Evolutionary conservation across 805 yeast genomes (phyloP).

Genomic region (Zygosaccharomyces rouxii): DNA sequence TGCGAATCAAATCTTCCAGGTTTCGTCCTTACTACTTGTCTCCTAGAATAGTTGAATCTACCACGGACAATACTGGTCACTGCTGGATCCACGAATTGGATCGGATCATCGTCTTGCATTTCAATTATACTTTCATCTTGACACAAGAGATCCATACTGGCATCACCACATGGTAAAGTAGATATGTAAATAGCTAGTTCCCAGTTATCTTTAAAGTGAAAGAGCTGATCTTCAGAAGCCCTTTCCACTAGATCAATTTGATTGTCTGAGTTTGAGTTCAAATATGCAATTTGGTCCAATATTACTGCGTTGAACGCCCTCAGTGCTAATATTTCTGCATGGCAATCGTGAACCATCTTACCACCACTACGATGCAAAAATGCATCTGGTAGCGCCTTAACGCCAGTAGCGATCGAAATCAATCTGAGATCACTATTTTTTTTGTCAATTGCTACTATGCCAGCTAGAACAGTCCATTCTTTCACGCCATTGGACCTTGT

Average conservation of each 20-base stretch:
- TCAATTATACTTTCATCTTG: conserved; percentile 15
- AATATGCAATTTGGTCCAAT: conserved; percentile 42
- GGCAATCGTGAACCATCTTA: conserved; percentile 73
- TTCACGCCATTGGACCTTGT: conserved; percentile 55
- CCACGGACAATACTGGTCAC: conserved; percentile 50
- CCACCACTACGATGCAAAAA: conserved; percentile 47
- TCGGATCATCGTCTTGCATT: conserved; percentile 17
- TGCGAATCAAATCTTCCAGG: conserved; percentile 87
- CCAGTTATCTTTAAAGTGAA: conserved; percentile 35
- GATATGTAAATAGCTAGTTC: conserved; percentile 59
- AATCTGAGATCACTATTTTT: conserved; percentile 28
- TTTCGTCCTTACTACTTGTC: conserved; percentile 79
- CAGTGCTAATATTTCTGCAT: conserved; percentile 78
- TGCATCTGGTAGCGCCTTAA: conserved; percentile 65
- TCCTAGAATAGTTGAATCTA: conserved; percentile 47
- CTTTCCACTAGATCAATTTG: conserved; percentile 12
- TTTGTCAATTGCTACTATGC: conserved; percentile 48
- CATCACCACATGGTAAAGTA: conserved; percentile 90
- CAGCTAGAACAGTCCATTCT: conserved; percentile 86
- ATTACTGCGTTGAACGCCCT: conserved; percentile 64
- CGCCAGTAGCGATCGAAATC: conserved; percentile 70
- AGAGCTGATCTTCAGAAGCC: conserved; percentile 17
- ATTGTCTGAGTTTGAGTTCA: neutral
- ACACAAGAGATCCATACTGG: conserved; percentile 51
- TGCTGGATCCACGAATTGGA: conserved; percentile 28